A percentile compares a stretch with the other conserved stretches of the same genome.
phyloP scores from a whole-genome alignment of 495 filamentous ascomycete genomes.

The Talaromyces adpressus region DNA sequence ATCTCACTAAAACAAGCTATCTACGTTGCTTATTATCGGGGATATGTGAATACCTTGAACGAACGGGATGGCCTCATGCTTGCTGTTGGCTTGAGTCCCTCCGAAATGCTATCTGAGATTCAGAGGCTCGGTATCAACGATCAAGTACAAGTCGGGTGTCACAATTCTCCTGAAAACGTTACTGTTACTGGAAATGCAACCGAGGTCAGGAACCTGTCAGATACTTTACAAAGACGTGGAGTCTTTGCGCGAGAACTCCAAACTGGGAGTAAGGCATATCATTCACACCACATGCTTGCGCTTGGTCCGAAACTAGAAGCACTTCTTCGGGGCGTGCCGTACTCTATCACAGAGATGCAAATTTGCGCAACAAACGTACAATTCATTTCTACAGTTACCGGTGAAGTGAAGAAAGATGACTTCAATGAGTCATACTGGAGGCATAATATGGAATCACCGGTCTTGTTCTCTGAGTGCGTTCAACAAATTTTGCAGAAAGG shows the following conservation, averaged over 20 bases:
- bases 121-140: no score
- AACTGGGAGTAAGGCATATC: constrained; percentile 20
- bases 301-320: constrained; percentile 5
- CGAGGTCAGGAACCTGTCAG: not conserved
- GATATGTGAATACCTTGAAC: not conserved
- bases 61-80: constrained; percentile 30
- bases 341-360: not conserved
- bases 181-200: constrained; percentile 36
- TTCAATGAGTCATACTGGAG: constrained; percentile 24
- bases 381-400: not conserved
- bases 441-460: constrained; percentile 29
- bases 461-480: constrained; percentile 22
- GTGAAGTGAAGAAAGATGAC: not conserved
- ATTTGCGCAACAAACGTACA: no score
- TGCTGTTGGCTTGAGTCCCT: constrained; percentile 23
- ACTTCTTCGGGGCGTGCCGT: not conserved
- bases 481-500: not conserved
- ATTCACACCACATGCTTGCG: constrained; percentile 25
- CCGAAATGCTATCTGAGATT: no score
- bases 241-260: constrained; percentile 13
- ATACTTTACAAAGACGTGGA: constrained; percentile 20
- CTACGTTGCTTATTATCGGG: constrained; percentile 12
- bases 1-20: constrained; percentile 6
- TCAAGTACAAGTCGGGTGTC: no score
- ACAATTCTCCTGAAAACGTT: constrained; percentile 25